Evolutionary conservation across 2,329 filamentous ascomycete species (phyloP).

Genomic region (Fusarium protoensiforme): DNA sequence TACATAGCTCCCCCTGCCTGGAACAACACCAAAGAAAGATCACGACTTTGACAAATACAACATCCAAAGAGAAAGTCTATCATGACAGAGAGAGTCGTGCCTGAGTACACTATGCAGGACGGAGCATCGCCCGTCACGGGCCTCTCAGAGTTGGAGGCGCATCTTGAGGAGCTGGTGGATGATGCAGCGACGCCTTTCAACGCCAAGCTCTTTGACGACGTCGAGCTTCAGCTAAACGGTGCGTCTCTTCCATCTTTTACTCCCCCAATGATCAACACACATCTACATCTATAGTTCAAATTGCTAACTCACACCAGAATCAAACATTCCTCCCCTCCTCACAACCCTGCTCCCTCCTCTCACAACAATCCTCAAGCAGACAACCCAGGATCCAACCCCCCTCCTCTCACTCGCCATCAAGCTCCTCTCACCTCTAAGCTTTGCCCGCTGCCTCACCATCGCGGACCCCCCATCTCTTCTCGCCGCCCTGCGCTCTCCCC

Average conservation of each 20-base stretch:
- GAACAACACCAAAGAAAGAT: background rate
- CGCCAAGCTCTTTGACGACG: conserved; percentile 66
- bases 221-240: conserved; percentile 69
- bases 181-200: conserved; percentile 57
- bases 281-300: background rate
- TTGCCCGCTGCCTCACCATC: conserved; percentile 62
- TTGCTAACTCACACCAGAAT: conserved; percentile 49
- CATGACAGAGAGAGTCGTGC: conserved; percentile 49
- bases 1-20: conserved; percentile 1
- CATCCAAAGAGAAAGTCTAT: background rate
- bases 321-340: conserved; percentile 63
- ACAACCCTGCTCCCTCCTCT: conserved; percentile 65
- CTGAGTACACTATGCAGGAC: conserved; percentile 53
- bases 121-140: conserved; percentile 57
- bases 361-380: conserved; percentile 62
- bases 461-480: conserved; percentile 63
- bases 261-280: background rate
- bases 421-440: conserved; percentile 64
- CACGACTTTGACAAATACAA: background rate
- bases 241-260: background rate
- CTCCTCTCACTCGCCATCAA: conserved; percentile 66
- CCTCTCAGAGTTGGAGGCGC: conserved; percentile 64
- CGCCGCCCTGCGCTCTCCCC: conserved; percentile 63
- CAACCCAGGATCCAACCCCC: conserved; percentile 60
- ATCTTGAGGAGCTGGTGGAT: conserved; percentile 62